A percentile compares a stretch with the other conserved stretches of the same genome.
Conservation (phyloP, 805 yeast species). For the Candida railenensis region DNA sequence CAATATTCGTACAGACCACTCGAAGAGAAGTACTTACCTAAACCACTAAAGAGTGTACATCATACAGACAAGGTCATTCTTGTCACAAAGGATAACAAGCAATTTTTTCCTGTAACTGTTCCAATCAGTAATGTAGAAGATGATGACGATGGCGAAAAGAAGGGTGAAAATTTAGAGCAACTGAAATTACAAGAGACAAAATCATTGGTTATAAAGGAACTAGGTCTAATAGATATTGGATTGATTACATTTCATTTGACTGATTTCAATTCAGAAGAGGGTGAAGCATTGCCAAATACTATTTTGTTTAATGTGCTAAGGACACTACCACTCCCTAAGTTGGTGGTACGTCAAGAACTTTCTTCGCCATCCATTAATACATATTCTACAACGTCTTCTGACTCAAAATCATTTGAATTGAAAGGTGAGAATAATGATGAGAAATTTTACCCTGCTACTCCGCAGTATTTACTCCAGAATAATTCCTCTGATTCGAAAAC, state of each 20-base stretch:
- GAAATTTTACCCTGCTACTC: conserved; percentile 59
- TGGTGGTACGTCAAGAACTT: conserved; percentile 33
- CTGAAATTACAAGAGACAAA: conserved; percentile 8
- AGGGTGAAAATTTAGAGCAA: neutral
- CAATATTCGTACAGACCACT: conserved; percentile 13
- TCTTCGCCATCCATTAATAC: conserved; percentile 34
- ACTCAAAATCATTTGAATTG: conserved; percentile 52
- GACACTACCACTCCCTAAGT: conserved; percentile 29
- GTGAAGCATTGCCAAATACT: conserved; percentile 54
- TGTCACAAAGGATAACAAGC: conserved; percentile 61
- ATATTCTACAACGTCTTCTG: conserved; percentile 51
- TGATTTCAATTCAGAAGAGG: conserved; percentile 62
- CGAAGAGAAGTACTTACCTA: conserved; percentile 26
- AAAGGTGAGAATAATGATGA: conserved; percentile 38
- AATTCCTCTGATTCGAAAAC: conserved; percentile 32
- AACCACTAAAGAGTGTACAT: conserved; percentile 5
- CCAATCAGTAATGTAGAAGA: conserved; percentile 10
- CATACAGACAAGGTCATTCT: conserved; percentile 38
- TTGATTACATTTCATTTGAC: conserved; percentile 55
- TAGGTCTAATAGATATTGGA: conserved; percentile 35
- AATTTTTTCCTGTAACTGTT: conserved; percentile 51
- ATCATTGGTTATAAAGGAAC: conserved; percentile 26
- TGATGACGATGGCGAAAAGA: conserved; percentile 12
- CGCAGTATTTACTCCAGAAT: conserved; percentile 58
- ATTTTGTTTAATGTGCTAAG: conserved; percentile 37